Evolutionary conservation across 192 early-diverging fungal genomes (phyloP), one percentile per base, ranked within the genome.

Genomic region (Mortierella hygrophila): DNA sequence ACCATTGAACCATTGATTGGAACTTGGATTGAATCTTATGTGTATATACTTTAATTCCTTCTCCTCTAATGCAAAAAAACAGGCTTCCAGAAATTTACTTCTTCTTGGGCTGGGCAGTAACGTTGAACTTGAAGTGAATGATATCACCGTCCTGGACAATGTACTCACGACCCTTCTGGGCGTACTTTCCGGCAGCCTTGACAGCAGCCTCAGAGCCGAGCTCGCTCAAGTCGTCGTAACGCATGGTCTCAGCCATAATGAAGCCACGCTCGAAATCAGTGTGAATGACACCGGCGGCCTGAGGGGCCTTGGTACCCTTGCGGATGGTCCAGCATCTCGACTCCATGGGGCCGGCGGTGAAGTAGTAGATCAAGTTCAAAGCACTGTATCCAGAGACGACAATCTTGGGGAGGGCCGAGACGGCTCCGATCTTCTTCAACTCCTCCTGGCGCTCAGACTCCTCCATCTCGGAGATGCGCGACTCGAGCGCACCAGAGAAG

Each of bases 241-340:
- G 91, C 95, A 97, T 97, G 20, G 97, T 93, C 90, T 99, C 98
- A 42, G 95, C 97, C 94, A 97, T 96, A 88, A 99, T 97, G 73
- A 99, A 98, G 72, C 94, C 96, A 81, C 93, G 92, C 71, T 96
- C 94, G 74, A 96, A 94, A 80, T 95, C 94, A 46, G 93, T 92
- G 85, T 99, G 97, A 89, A 99, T 99, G 46, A 94, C 95, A 85
- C 96, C 95, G 37, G 97, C 97, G 6, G 97, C 98, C 80, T 97
- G 95, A 41, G 97, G 97, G 57, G 96, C 96, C 89, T 96, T 96
- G 63, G 94, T 92, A 44, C 92, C 91, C 83, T 94, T 93, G 52
- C 95, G 90, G 88, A 88, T 70, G 37, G 77, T 78, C 78, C 80
- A 88, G 77, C 80, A 83, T 75, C 73, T 78, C n/a, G 80, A 65